These are phyloP conservation scores for Cerrena zonata DNA, from an alignment of 1,284 basidiomycete genomes.

Conservation along the genomic window DNA sequence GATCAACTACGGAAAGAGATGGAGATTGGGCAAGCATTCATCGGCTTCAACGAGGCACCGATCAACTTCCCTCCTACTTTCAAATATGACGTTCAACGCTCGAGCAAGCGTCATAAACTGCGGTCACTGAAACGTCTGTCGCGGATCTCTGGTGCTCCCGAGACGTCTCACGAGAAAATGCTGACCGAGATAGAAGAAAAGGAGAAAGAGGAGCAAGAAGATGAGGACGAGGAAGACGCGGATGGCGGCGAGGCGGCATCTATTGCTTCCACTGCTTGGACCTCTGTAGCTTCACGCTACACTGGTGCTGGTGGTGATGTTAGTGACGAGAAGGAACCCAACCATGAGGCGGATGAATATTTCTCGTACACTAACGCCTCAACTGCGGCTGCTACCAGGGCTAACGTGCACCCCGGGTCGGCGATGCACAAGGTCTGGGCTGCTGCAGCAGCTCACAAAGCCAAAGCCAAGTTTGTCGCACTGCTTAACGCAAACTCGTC, in stretches of 20 bases:
- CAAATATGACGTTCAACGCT: constrained; percentile 72
- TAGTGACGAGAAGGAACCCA: constrained; percentile 12
- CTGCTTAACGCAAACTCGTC: constrained; percentile 31
- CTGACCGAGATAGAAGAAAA: constrained; percentile 38
- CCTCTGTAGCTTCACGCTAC: constrained; percentile 42
- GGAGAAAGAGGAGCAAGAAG: constrained; percentile 8
- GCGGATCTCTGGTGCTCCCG: constrained; percentile 4
- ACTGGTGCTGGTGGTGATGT: constrained; percentile 35
- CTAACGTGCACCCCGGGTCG: constrained; percentile 16
- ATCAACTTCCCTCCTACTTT: constrained; percentile 79
- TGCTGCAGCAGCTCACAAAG: constrained; percentile 46
- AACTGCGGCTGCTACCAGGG: constrained; percentile 3
- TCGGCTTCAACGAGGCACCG: constrained; percentile 64
- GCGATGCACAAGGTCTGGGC: constrained; percentile 34
- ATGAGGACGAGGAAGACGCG: constrained; percentile 13
- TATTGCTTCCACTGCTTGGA: constrained; percentile 48
- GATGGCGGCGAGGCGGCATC: constrained; percentile 44
- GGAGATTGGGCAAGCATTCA: constrained; percentile 51
- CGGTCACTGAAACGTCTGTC: constrained; percentile 8
- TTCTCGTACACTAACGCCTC: constrained; percentile 18
- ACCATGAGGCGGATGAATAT: constrained; percentile 43
- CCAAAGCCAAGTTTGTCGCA: constrained; percentile 54
- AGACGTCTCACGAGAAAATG: constrained; percentile 25
- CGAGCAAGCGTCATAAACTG: constrained; percentile 42
- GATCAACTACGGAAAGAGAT: constrained; percentile 77